Base-by-base conservation (phyloP, 2,329 filamentous ascomycete genomes). In the Hysterium pulicare region DNA sequence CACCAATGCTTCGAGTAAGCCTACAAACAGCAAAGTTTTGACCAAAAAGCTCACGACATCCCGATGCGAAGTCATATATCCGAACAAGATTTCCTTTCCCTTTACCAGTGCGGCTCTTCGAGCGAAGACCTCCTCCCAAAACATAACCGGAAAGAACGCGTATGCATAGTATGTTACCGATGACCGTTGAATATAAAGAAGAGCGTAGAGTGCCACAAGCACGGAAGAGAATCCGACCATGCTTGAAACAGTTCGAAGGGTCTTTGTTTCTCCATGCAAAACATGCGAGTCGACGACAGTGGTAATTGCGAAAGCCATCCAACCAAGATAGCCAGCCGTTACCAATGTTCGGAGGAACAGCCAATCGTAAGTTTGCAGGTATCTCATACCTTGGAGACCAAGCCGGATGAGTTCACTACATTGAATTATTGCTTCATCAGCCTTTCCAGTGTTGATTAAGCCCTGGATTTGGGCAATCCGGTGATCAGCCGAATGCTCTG, bases 311-410 rank as follows among this genome's bases (percentile, higher is more conserved):
- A 90, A 98, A 1, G 86, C 85, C 60, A 97, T 94, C 91, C 91
- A 98, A 16, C 93, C 93, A 6, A 97, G 71, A 59, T 97, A 98
- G 15, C 93, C 93, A 10, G 86, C 63, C 2, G 93, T 96, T 46
- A 98, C 86, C 38, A 98, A 75, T 2, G 88, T 86, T 46, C 93
- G 79, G 26, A 98, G 72, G 69, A 98, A 98, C 2, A 98, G 76
- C 93, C 93, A 98, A 70, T 98, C 93, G 58, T 98, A 98, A 0
- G 90, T 98, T 67, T 98, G 93, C 20, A 98, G 77, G 64, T 98
- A 98, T 38, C 93, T 81, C 46, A 98, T 72, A 6, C 93, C 93
- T 47, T 89, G 79, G 1, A 98, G 76, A 2, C 82, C 85, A 38
- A 87, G 71, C 45, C 85, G 78, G 46, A 97, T 86, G 11, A 98